A percentile compares a stretch with the other conserved stretches of the same genome.
These are phyloP conservation scores for Mentha longifolia DNA, from an alignment of 257 asterid genomes.

Conservation along the genomic window DNA sequence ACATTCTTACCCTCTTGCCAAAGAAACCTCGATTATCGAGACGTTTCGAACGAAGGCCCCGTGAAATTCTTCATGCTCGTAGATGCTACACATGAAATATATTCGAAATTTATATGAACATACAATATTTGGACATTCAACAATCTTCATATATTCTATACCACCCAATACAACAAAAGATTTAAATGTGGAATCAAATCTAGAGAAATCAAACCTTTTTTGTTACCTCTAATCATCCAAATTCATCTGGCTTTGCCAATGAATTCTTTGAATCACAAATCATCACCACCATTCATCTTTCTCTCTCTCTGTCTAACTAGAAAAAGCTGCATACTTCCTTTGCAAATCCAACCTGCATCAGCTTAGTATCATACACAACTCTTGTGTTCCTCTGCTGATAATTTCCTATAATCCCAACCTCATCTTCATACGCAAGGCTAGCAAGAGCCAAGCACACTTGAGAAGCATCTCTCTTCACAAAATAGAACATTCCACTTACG, in stretches of 20 bases:
- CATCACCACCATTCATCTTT: background rate
- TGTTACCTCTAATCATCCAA: conserved; percentile 11
- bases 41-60: conserved; percentile 26
- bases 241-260: conserved; percentile 31
- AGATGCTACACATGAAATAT: background rate
- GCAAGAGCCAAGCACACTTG: conserved; percentile 93
- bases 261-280: conserved; percentile 4
- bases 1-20: background rate
- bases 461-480: conserved; percentile 70
- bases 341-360: conserved; percentile 74
- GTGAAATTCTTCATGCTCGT: background rate
- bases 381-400: conserved; percentile 88
- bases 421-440: conserved; percentile 72
- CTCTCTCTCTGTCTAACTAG: conserved; percentile 33
- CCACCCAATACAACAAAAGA: conserved; percentile 39
- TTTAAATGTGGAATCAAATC: conserved; percentile 33
- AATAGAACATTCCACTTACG: conserved; percentile 67
- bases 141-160: conserved; percentile 37
- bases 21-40: conserved; percentile 24
- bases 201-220: conserved; percentile 17
- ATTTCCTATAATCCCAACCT: conserved; percentile 82
- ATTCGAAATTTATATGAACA: background rate
- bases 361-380: conserved; percentile 72
- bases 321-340: conserved; percentile 69
- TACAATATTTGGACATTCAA: conserved; percentile 30